Evolutionary conservation across 306 rosid genomes (phyloP).

Genomic region (Purshia tridentata): DNA sequence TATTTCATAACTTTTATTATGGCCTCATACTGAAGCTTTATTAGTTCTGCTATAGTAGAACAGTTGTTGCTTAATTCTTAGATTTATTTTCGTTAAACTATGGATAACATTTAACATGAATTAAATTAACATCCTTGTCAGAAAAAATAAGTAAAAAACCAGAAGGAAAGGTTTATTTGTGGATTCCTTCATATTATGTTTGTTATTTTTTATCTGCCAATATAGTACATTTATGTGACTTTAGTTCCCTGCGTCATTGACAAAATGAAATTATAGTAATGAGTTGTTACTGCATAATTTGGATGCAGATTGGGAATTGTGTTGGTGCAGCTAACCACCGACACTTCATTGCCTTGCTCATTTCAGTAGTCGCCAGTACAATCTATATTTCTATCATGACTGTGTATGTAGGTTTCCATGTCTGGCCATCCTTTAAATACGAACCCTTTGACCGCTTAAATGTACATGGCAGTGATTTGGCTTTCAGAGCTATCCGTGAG

Average conservation of each 20-base stretch:
- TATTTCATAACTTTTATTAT: background rate
- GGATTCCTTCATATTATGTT: background rate
- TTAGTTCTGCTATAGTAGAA: background rate
- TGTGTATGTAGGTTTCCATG: slow-evolving; percentile 42
- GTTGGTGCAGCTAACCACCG: slow-evolving; percentile 94
- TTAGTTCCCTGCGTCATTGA: no score
- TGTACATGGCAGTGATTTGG: slow-evolving; percentile 25
- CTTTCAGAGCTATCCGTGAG: slow-evolving; percentile 38
- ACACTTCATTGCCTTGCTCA: slow-evolving; percentile 77
- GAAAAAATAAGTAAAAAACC: no score
- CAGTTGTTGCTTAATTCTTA: background rate
- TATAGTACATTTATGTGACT: no score
- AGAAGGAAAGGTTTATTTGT: background rate
- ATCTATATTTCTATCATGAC: slow-evolving; percentile 65
- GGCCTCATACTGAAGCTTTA: background rate
- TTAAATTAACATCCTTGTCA: background rate
- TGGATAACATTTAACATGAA: background rate
- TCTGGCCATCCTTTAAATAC: slow-evolving; percentile 57
- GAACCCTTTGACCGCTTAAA: slow-evolving; percentile 23
- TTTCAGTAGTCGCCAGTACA: slow-evolving; percentile 68
- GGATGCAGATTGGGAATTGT: slow-evolving; percentile 93
- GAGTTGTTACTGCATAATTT: slow-evolving; percentile 11
- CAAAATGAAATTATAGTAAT: no score
- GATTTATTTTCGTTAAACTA: background rate
- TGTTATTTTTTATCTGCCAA: no score